Evolutionary conservation across 2,329 filamentous ascomycete genomes (phyloP).

Genomic region (Simplicillium aogashimaense): DNA sequence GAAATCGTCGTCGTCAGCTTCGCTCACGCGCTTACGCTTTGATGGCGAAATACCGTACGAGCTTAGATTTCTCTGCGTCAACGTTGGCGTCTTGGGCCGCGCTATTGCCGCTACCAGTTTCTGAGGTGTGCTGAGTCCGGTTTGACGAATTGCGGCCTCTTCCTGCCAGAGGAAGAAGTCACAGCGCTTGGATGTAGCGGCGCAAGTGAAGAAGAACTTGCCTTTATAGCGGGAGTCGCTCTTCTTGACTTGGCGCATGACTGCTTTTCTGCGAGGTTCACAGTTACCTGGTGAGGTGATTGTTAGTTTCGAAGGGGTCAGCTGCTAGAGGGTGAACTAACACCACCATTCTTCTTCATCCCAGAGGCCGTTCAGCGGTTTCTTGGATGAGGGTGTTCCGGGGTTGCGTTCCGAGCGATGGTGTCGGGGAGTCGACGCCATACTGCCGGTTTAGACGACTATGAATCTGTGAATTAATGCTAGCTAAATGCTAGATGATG

Average conservation of each 20-base stretch:
- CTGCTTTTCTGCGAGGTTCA: conserved; percentile 25
- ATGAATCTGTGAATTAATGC: not conserved
- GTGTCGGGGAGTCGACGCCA: not conserved
- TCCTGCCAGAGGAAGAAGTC: conserved; percentile 36
- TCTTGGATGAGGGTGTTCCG: conserved; percentile 12
- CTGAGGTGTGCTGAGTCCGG: conserved; percentile 7
- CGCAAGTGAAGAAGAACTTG: conserved; percentile 31
- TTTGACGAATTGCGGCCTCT: conserved; percentile 21
- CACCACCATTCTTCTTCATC: conserved; percentile 25
- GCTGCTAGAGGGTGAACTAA: conserved; percentile 13
- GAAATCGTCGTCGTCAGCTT: conserved; percentile 17
- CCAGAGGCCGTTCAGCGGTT: conserved; percentile 21
- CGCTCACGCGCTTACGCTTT: conserved; percentile 2
- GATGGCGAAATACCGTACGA: not conserved
- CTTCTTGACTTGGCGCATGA: conserved; percentile 25
- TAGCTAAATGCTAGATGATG: not conserved
- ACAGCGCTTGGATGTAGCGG: conserved; percentile 21
- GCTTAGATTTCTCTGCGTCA: no score
- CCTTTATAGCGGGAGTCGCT: conserved; percentile 25
- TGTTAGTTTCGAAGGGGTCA: not conserved
- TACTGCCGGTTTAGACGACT: not conserved
- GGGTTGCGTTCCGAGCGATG: conserved; percentile 13
- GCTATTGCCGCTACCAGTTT: conserved; percentile 1
- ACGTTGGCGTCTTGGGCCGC: not conserved
- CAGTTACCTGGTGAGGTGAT: conserved; percentile 26